These are phyloP conservation scores for Podila epigama DNA, from an alignment of 192 early-diverging fungal species.

Conservation along the genomic window DNA sequence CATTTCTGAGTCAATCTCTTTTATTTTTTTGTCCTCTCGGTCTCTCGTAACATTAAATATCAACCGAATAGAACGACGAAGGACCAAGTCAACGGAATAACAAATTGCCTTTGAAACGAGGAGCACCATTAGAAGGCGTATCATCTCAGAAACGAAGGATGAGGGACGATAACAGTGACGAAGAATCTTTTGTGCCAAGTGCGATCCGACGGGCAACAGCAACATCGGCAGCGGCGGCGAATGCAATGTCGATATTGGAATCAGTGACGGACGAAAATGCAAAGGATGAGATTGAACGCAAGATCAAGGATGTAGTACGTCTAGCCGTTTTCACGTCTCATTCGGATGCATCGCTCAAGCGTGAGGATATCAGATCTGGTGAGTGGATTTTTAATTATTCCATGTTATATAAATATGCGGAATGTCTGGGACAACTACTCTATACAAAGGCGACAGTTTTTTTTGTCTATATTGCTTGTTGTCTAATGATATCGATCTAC, in stretches of 20 bases:
- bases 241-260: background rate
- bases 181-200: constrained; percentile 3
- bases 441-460: no score
- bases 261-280: background rate
- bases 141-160: constrained; percentile 35
- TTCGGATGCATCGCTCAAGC: constrained; percentile 52
- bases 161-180: constrained; percentile 30
- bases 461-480: background rate
- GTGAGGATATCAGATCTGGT: constrained; percentile 74
- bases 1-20: no score
- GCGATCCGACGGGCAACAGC: background rate
- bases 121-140: constrained; percentile 11
- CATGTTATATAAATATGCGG: no score
- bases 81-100: background rate
- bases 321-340: constrained; percentile 66
- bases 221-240: background rate
- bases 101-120: constrained; percentile 6
- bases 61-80: no score
- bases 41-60: no score
- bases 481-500: no score
- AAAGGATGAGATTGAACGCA: constrained; percentile 59
- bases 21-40: no score
- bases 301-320: constrained; percentile 68
- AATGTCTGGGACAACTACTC: no score
- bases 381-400: no score